Conservation (phyloP, 78 protist species). For the Dictyostelium purpureum region DNA sequence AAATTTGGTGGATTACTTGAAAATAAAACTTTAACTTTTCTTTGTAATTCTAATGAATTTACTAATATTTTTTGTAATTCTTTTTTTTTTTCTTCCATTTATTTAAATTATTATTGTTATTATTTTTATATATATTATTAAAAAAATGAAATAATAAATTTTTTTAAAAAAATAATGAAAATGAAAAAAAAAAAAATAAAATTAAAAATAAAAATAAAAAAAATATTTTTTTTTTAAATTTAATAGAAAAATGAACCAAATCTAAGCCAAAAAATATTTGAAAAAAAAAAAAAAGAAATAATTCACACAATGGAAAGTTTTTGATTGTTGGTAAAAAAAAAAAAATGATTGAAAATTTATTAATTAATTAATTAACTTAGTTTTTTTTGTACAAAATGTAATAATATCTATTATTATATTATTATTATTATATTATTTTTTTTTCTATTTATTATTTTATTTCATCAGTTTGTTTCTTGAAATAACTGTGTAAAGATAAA, state of each 20-base stretch:
- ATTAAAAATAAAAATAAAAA: not conserved
- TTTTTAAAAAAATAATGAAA: not conserved
- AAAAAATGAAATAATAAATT: not conserved
- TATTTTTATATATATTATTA: not conserved
- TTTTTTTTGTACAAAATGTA: not conserved
- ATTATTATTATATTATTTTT: not conserved
- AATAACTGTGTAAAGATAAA: no score
- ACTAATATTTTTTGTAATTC: not conserved
- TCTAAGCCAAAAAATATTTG: not conserved
- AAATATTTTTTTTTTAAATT: not conserved
- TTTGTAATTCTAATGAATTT: not conserved
- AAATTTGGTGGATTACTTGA: not conserved
- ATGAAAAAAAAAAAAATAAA: not conserved
- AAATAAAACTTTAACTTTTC: not conserved
- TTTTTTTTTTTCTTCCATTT: not conserved
- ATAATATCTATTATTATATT: not conserved
- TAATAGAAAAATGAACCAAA: not conserved
- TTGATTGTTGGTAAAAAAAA: not conserved
- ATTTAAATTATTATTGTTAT: not conserved
- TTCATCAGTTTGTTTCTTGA: no score
- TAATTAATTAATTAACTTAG: not conserved
- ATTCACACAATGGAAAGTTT: not conserved
- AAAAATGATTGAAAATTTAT: not conserved
- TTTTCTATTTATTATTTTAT: no score
- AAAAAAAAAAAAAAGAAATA: not conserved